Evolutionary conservation across 495 filamentous ascomycete species (phyloP).

Genomic region (Xylaria scruposa): DNA sequence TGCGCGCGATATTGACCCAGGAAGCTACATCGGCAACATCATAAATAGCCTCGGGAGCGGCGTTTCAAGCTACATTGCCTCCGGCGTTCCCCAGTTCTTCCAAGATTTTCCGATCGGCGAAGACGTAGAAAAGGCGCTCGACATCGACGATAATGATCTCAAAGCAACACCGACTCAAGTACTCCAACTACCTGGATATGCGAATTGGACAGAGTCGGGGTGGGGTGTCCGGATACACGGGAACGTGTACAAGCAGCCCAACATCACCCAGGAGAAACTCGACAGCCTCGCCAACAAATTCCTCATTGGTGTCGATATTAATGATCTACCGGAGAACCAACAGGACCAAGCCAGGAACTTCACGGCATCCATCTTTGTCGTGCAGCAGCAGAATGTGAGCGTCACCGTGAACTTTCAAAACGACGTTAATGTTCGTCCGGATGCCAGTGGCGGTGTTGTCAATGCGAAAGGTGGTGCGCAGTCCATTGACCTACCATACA

Average conservation of each 20-base stretch:
- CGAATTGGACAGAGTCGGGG: constrained; percentile 75
- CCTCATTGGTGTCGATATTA: constrained; percentile 66
- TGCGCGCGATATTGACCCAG: constrained; percentile 44
- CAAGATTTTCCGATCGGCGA: constrained; percentile 69
- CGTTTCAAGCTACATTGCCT: constrained; percentile 66
- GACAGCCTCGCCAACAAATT: constrained; percentile 73
- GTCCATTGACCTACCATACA: constrained; percentile 60
- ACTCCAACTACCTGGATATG: constrained; percentile 77
- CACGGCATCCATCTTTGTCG: constrained; percentile 71
- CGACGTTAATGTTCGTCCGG: constrained; percentile 40
- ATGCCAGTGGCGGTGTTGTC: constrained; percentile 43
- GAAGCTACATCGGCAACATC: constrained; percentile 56
- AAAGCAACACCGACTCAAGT: constrained; percentile 70
- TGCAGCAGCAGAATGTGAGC: constrained; percentile 69
- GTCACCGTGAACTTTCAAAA: constrained; percentile 70
- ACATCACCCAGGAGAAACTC: constrained; percentile 65
- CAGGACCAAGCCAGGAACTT: constrained; percentile 73
- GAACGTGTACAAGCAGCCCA: constrained; percentile 79
- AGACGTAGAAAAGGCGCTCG: constrained; percentile 63
- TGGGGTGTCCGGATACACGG: constrained; percentile 81
- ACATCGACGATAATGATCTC: constrained; percentile 62
- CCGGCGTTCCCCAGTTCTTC: constrained; percentile 70
- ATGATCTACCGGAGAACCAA: constrained; percentile 63
- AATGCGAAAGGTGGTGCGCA: constrained; percentile 60
- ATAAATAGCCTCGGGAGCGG: constrained; percentile 51